Percentiles rank a stretch among this genome's conserved stretches.
Evolutionary conservation across 495 filamentous ascomycete species (phyloP).

Genomic region (Penicillium lividum): DNA sequence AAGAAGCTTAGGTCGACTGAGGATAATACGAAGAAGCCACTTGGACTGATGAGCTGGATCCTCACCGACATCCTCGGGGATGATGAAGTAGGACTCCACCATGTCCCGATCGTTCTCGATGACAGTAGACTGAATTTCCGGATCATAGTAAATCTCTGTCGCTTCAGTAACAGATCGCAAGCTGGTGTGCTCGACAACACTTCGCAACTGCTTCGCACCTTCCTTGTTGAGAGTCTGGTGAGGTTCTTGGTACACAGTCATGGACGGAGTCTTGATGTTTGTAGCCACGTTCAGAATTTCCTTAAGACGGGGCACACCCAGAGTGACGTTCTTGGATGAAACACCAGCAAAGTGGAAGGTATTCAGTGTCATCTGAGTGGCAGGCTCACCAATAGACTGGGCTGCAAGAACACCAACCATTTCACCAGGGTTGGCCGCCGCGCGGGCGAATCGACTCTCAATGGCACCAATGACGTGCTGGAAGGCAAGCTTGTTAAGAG

Average conservation of each 20-base stretch:
- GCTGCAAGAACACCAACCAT: conserved; percentile 99
- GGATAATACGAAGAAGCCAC: conserved; percentile 92
- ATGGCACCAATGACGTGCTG: conserved; percentile 90
- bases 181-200: conserved; percentile 91
- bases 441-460: conserved; percentile 78
- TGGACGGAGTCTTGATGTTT: conserved; percentile 98
- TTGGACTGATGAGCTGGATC: conserved; percentile 78
- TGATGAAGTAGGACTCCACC: conserved; percentile 95
- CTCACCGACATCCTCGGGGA: conserved; percentile 78
- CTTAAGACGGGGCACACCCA: conserved; percentile 98
- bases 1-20: conserved; percentile 88
- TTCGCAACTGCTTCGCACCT: conserved; percentile 80
- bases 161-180: conserved; percentile 85
- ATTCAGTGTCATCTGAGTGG: conserved; percentile 99
- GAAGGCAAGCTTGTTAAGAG: conserved; percentile 88
- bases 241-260: conserved; percentile 84
- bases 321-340: conserved; percentile 98
- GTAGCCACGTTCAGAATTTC: conserved; percentile 97
- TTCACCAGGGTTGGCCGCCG: conserved; percentile 85
- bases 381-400: conserved; percentile 97
- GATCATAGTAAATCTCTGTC: conserved; percentile 97
- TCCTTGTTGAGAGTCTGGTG: conserved; percentile 63
- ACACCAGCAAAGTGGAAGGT: conserved; percentile 99
- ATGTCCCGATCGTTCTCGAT: conserved; percentile 90
- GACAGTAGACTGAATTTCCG: conserved; percentile 78